These are phyloP conservation scores for Helotiales sp. DNA, from an alignment of 2,329 filamentous ascomycete species.

Conservation along the genomic window DNA sequence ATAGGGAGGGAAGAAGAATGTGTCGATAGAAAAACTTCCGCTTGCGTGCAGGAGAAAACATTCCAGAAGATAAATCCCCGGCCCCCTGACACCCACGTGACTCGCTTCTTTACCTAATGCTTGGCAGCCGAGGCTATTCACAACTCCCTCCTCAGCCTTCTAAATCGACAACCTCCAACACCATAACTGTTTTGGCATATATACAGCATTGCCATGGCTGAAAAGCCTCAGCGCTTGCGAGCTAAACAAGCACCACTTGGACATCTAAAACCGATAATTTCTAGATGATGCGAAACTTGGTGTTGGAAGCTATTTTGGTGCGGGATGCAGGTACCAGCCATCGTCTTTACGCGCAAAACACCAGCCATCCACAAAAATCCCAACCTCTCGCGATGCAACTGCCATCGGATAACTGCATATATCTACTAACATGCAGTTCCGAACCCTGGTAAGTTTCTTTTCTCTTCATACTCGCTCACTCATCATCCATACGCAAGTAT, in stretches of 20 bases:
- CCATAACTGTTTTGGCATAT: background rate
- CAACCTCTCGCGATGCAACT: constrained; percentile 34
- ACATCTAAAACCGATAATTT: background rate
- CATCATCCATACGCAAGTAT: constrained; percentile 20
- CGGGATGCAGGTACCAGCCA: constrained; percentile 26
- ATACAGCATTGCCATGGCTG: background rate
- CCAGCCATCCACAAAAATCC: constrained; percentile 34
- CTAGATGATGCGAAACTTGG: constrained; percentile 2
- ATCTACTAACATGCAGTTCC: constrained; percentile 27
- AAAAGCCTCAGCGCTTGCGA: background rate
- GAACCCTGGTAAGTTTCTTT: constrained; percentile 24
- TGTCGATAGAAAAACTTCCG: background rate
- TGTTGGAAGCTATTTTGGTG: constrained; percentile 12
- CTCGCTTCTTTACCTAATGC: background rate
- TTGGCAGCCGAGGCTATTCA: background rate
- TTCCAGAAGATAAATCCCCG: background rate
- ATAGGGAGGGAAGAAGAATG: background rate
- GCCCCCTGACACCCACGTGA: background rate
- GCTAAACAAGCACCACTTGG: background rate
- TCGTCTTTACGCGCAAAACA: constrained; percentile 31
- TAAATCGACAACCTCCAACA: background rate
- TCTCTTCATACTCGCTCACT: constrained; percentile 26
- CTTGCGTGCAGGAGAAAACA: background rate
- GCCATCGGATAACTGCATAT: constrained; percentile 30
- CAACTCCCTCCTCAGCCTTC: background rate